These are phyloP conservation scores for Dactylonectria estremocensis DNA, from an alignment of 2,329 filamentous ascomycete species.

Conservation along the genomic window DNA sequence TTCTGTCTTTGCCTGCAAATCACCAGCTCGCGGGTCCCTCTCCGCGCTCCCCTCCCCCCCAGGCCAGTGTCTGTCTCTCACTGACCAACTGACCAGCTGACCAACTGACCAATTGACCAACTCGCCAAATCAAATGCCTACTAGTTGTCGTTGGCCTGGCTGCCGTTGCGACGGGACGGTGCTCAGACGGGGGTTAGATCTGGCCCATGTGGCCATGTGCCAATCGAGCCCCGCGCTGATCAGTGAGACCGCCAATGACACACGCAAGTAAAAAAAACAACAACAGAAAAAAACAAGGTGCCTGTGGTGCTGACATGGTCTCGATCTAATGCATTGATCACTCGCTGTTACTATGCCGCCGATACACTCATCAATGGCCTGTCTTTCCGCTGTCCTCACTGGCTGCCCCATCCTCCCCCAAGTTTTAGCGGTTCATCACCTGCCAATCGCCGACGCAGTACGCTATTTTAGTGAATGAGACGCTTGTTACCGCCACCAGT, in stretches of 20 bases:
- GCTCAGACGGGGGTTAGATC: not conserved
- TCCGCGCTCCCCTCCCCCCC: not conserved
- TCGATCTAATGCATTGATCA: not conserved
- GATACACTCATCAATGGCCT: not conserved
- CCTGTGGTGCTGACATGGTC: not conserved
- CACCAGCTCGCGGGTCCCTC: slow-evolving; percentile 1
- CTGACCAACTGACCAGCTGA: too few species aligned
- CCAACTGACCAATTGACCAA: too few species aligned
- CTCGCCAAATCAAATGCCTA: too few species aligned
- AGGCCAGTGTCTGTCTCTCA: not conserved
- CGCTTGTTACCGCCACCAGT: not conserved
- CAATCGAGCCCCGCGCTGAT: not conserved
- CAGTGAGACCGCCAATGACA: not conserved
- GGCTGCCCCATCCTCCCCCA: not conserved
- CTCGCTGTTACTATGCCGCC: not conserved
- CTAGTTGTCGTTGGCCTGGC: too few species aligned
- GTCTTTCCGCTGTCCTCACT: not conserved
- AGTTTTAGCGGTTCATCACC: not conserved
- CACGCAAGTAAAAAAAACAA: too few species aligned
- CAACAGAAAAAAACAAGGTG: not conserved
- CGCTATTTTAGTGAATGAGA: not conserved
- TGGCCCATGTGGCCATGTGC: not conserved
- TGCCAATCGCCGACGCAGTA: not conserved
- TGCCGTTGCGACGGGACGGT: not conserved
- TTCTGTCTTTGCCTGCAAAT: not conserved